phyloP scores from a whole-genome alignment of 257 asterid species.

The Forsythia suspensa region DNA sequence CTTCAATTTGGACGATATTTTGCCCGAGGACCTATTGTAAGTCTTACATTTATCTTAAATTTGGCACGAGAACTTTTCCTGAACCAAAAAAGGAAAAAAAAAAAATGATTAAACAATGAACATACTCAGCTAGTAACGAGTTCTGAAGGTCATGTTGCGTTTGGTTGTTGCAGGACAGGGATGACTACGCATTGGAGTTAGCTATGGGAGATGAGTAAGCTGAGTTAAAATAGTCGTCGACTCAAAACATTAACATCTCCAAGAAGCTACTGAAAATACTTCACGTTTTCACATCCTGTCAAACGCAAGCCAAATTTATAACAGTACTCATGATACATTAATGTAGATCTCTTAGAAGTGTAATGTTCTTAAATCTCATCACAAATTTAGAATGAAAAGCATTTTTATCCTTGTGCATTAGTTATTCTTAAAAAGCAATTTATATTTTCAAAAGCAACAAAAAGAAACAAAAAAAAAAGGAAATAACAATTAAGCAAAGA shows the following conservation, averaged over 20 bases:
- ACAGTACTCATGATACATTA: no score
- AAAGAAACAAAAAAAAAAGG: no score
- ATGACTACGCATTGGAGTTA: constrained; percentile 90
- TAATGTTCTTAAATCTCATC: neutral
- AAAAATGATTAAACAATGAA: neutral
- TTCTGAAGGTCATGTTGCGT: neutral
- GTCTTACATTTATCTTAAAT: constrained; percentile 24
- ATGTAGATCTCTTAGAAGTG: neutral
- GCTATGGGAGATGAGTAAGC: constrained; percentile 90
- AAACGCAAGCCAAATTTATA: neutral
- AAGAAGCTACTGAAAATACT: neutral
- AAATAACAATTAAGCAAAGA: neutral
- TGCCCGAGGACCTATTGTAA: constrained; percentile 93
- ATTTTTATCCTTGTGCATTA: neutral
- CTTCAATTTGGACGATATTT: constrained; percentile 98
- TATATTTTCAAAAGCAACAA: no score
- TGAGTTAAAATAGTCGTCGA: neutral
- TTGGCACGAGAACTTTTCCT: neutral
- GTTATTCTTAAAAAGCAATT: neutral
- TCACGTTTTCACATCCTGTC: neutral
- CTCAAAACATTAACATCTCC: neutral
- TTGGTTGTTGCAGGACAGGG: constrained; percentile 74
- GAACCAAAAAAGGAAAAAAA: neutral
- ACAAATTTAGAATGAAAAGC: neutral
- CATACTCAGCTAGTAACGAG: neutral